Conservation (phyloP, 2,329 filamentous ascomycete species). For the Thermothelomyces thermophilus region DNA sequence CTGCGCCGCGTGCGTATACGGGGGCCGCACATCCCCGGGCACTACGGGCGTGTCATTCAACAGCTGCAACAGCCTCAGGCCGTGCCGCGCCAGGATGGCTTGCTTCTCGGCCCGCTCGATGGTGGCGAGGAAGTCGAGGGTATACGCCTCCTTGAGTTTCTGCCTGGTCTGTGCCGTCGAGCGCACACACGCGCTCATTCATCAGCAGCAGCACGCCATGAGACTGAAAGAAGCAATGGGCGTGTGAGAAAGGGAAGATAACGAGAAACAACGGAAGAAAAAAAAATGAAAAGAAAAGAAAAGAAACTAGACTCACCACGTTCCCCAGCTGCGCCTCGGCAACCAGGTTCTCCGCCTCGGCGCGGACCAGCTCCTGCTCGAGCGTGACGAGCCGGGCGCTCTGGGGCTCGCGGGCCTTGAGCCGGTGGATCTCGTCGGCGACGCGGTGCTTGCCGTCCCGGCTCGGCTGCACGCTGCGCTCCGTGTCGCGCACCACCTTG, state of each 20-base stretch:
- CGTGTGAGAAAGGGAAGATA: too few relatives aligned
- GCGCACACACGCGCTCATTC: neutral
- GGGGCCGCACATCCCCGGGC: slow-evolving; percentile 69
- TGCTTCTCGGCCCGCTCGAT: slow-evolving; percentile 98
- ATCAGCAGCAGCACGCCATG: slow-evolving; percentile 13
- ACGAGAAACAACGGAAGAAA: neutral
- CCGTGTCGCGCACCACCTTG: slow-evolving; percentile 92
- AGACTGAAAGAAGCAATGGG: too few relatives aligned
- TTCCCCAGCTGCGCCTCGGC: slow-evolving; percentile 96
- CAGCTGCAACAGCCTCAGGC: slow-evolving; percentile 73
- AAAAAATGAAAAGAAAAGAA: neutral
- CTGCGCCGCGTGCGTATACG: slow-evolving; percentile 59
- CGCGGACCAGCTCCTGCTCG: slow-evolving; percentile 93
- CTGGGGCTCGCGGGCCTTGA: slow-evolving; percentile 88
- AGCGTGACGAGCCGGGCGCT: slow-evolving; percentile 74
- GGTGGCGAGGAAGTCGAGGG: slow-evolving; percentile 77
- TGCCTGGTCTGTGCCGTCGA: slow-evolving; percentile 63
- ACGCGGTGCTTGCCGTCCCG: slow-evolving; percentile 84
- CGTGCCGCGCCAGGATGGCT: slow-evolving; percentile 86
- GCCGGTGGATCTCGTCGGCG: slow-evolving; percentile 80
- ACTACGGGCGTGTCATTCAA: slow-evolving; percentile 87
- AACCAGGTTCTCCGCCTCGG: slow-evolving; percentile 91
- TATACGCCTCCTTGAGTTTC: slow-evolving; percentile 93
- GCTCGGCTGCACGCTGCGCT: slow-evolving; percentile 89
- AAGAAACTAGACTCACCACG: slow-evolving; percentile 53